A percentile compares a stretch with the other conserved stretches of the same genome.
Evolutionary conservation across 805 yeast species (phyloP).

Genomic region (Babjeviella inositovora): DNA sequence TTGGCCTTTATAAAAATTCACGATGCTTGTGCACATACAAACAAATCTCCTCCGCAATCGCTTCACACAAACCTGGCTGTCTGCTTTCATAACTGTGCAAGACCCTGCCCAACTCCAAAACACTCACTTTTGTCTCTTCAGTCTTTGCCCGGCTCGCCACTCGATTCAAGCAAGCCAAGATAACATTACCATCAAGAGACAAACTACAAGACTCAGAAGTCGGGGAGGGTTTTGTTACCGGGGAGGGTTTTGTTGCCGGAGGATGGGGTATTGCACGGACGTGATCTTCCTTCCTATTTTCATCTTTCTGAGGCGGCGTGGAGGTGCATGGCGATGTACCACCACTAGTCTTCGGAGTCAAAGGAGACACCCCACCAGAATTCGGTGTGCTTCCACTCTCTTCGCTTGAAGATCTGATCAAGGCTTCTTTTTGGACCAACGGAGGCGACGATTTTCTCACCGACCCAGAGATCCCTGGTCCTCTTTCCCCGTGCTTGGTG

Average conservation of each 20-base stretch:
- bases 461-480: conserved; percentile 8
- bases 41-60: conserved; percentile 48
- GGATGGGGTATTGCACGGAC: conserved; percentile 1
- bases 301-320: conserved; percentile 4
- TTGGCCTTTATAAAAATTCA: too few relatives aligned
- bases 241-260: neutral
- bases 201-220: conserved; percentile 19
- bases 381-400: conserved; percentile 1
- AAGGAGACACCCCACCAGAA: neutral
- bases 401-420: conserved; percentile 2
- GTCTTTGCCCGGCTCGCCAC: conserved; percentile 36
- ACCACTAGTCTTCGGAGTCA: neutral
- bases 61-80: conserved; percentile 52
- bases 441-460: conserved; percentile 3
- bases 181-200: too few relatives aligned
- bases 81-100: conserved; percentile 27
- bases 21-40: too few relatives aligned
- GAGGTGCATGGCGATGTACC: conserved; percentile 1
- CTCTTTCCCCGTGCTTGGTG: too few relatives aligned
- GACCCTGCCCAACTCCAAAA: conserved; percentile 19
- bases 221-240: conserved; percentile 7
- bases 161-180: conserved; percentile 24
- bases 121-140: conserved; percentile 26
- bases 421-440: conserved; percentile 1
- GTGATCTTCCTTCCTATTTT: conserved; percentile 4